Percentiles rank a stretch among this genome's conserved stretches.
Evolutionary conservation across 768 basidiomycete genomes (phyloP).

Genomic region (Hypholoma fasciculare): DNA sequence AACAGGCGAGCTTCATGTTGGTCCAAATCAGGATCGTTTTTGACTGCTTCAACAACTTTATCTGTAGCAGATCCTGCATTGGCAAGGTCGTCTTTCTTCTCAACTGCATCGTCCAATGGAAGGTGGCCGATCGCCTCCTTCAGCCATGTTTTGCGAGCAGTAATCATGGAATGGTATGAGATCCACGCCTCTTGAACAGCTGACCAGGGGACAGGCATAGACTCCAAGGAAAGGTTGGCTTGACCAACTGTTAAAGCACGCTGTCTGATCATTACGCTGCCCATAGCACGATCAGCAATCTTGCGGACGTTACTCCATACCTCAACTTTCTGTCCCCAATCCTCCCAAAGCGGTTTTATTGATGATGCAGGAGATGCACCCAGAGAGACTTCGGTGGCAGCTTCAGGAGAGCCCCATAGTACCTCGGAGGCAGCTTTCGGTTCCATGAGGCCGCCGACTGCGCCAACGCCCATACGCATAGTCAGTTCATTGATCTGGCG

Average conservation of each 20-base stretch:
- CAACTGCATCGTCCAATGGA: slow-evolving; percentile 25
- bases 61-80: slow-evolving; percentile 49
- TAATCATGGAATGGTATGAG: slow-evolving; percentile 47
- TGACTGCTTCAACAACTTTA: slow-evolving; percentile 76
- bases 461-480: slow-evolving; percentile 82
- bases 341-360: slow-evolving; percentile 45
- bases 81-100: slow-evolving; percentile 33
- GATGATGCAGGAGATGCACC: not conserved
- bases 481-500: slow-evolving; percentile 79
- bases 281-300: slow-evolving; percentile 77
- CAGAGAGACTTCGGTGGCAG: slow-evolving; percentile 6
- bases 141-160: slow-evolving; percentile 61
- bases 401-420: slow-evolving; percentile 4
- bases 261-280: slow-evolving; percentile 51
- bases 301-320: slow-evolving; percentile 68
- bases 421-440: slow-evolving; percentile 29
- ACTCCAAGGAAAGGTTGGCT: slow-evolving; percentile 47
- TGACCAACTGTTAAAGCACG: slow-evolving; percentile 14
- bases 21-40: slow-evolving; percentile 74
- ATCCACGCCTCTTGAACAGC: slow-evolving; percentile 69
- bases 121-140: slow-evolving; percentile 40
- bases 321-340: slow-evolving; percentile 73
- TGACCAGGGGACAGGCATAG: slow-evolving; percentile 66
- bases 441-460: slow-evolving; percentile 68
- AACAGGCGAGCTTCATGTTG: slow-evolving; percentile 80